Evolutionary conservation across 2,329 filamentous ascomycete genomes (phyloP).

Genomic region (Cladosporium sp.): DNA sequence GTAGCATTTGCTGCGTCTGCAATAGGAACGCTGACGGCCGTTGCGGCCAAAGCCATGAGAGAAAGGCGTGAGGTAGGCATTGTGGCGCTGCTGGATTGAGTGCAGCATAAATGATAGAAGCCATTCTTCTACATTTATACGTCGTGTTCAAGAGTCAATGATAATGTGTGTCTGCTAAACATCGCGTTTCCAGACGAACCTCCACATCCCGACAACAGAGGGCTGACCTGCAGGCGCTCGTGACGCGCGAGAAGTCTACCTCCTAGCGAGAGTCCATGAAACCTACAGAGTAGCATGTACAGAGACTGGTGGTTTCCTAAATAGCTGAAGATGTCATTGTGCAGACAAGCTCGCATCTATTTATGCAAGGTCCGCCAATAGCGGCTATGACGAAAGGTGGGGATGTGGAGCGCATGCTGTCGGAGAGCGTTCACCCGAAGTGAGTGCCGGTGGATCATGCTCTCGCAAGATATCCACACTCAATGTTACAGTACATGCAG

Average conservation of each 20-base stretch:
- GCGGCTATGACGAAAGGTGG: neutral
- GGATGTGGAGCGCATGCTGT: neutral
- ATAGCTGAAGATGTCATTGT: neutral
- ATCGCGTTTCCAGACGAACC: neutral
- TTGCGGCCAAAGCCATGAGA: neutral
- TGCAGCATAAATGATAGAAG: too few species aligned
- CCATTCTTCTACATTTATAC: too few species aligned
- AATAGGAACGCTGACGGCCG: neutral
- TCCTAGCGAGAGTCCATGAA: neutral
- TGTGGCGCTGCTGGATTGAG: neutral
- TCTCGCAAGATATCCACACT: too few species aligned
- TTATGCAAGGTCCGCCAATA: neutral
- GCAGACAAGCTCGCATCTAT: neutral
- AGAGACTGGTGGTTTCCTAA: neutral
- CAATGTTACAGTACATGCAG: too few species aligned
- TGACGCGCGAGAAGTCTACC: neutral
- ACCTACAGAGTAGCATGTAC: constrained; percentile 3
- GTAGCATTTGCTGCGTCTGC: constrained; percentile 15
- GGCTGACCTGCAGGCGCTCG: neutral
- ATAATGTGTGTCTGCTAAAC: too few species aligned
- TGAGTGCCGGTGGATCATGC: too few species aligned
- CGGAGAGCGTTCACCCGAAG: neutral
- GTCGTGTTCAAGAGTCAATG: neutral
- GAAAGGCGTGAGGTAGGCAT: neutral
- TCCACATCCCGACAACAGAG: neutral